Base-by-base conservation (phyloP, 768 basidiomycete genomes). In the Rhodotorula paludigena region DNA sequence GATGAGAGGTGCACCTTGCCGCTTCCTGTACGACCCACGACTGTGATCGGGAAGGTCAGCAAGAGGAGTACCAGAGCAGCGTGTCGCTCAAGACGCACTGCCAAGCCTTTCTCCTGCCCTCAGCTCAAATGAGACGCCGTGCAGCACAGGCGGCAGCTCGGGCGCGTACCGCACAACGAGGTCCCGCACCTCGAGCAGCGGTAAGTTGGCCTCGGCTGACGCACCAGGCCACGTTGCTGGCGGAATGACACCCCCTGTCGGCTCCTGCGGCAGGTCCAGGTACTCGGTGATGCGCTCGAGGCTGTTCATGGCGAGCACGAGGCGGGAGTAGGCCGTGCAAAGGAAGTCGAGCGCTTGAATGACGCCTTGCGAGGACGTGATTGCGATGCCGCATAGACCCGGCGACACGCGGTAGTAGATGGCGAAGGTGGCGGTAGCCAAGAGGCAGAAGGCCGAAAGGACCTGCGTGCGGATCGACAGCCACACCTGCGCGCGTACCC, bases 321-420 rank as follows among this genome's bases (percentile, higher is more conserved):
- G 59, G 14, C 66, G 52, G 2, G 64, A 60, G 21, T 59, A 72
- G 3, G 66, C 25, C 32, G 32, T 45, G 53, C 63, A 62, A 8
- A 72, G 53, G 12, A 33, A 66, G 63, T 63, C 57, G 41, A 71
- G 42, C 12, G 54, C 59, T 20, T 45, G 30, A 33, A 67, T 45
- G 20, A 64, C 64, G 1, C 36, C 49, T 85, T 20, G 87, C 82
- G 78, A 87, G 83, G 38, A 87, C 82, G 59, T 61, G 61, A 89
- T 89, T 30, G 87, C 86, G 54, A 89, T 81, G 5, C 87, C 88
- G 15, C 87, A 82, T 16, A 84, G 81, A 5, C 87, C 87, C 57
- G 85, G 83, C 0, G 81, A 80, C 28, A 87, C 81, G 10, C 81
- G 82, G 69, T 78, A 81, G 80, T 81, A 83, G 21, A 89, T 77